phyloP scores from a whole-genome alignment of 2,329 filamentous ascomycete species.

The Paraphoma chrysanthemicola region DNA sequence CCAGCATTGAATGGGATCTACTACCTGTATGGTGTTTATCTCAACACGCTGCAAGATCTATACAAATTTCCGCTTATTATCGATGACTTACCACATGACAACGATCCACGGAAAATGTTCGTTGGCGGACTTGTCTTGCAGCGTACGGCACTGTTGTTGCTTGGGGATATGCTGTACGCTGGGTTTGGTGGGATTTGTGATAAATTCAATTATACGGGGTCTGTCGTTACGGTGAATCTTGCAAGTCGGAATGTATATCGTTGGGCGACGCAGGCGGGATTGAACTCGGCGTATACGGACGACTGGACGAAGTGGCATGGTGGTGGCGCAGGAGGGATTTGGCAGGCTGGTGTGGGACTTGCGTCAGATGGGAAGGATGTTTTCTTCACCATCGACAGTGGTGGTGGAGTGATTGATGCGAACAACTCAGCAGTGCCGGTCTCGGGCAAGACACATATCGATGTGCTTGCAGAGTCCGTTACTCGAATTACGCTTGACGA shows the following conservation, averaged over 20 bases:
- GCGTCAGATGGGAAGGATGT: slow-evolving; percentile 26
- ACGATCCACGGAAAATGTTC: slow-evolving; percentile 58
- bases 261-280: slow-evolving; percentile 24
- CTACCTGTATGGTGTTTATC: slow-evolving; percentile 50
- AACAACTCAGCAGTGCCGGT: slow-evolving; percentile 5
- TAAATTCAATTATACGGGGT: slow-evolving; percentile 61
- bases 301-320: slow-evolving; percentile 27
- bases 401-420: slow-evolving; percentile 1
- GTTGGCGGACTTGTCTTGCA: slow-evolving; percentile 62
- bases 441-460: neutral
- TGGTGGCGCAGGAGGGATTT: slow-evolving; percentile 24
- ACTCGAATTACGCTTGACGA: slow-evolving; percentile 12
- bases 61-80: slow-evolving; percentile 57
- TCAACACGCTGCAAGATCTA: slow-evolving; percentile 49
- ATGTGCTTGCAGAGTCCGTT: slow-evolving; percentile 17
- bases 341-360: slow-evolving; percentile 24
- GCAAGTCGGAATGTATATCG: slow-evolving; percentile 15
- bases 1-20: slow-evolving; percentile 49
- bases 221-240: slow-evolving; percentile 24
- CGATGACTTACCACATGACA: slow-evolving; percentile 56
- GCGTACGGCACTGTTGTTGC: slow-evolving; percentile 56
- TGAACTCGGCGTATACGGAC: slow-evolving; percentile 11
- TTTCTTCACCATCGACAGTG: slow-evolving; percentile 24
- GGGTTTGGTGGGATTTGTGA: slow-evolving; percentile 65
- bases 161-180: slow-evolving; percentile 58